Evolutionary conservation across 2,329 filamentous ascomycete species (phyloP), one percentile per base, ranked within the genome.

Genomic region (Colletotrichum acutatum): DNA sequence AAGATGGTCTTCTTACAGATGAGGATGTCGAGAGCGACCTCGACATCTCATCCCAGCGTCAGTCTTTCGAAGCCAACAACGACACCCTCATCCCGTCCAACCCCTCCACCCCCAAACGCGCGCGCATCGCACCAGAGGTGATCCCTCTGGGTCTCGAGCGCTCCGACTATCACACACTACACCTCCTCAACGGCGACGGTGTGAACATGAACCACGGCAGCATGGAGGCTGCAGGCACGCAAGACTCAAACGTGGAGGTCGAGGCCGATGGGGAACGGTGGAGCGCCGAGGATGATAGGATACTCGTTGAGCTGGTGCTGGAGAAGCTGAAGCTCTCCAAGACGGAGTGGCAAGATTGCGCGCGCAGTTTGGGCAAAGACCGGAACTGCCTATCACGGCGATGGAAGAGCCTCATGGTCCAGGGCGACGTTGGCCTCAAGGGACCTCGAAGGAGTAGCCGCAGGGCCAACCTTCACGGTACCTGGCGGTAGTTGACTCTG

Each of bases 301-400:
- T 91, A 70, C 84, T 93, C 2, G 89, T 93, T n/a, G 90, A 92
- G 81, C 85, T 93, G 22, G 90, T 93, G 52, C 84, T 93, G 6
- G 90, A 91, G 79, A 92, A 92, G 83, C 84, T 93, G 68, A 89
- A 88, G 81, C 84, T 93, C 26, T 88, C 87, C 76, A 91, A 90
- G 81, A 85, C 86, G 63, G 90, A 93, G 71, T 92, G 90, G 91
- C 89, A 91, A 72, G 90, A 93, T 78, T 92, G 90, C 79, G 91
- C 90, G 56, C 85, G 90, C 72, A 90, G 85, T 75, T 83, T 93
- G 8, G 90, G 91, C 74, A 90, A 88, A 77, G 90, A 92, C 80
- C 84, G 88, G 64, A 83, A 86, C 71, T 88, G 86, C 72, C 84
- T 92, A 58, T 88, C 87, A 54, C 84, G 87, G 63, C 83, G 91